Conservation (phyloP, 2,329 filamentous ascomycete species). For the Aspergillus versicolor region DNA sequence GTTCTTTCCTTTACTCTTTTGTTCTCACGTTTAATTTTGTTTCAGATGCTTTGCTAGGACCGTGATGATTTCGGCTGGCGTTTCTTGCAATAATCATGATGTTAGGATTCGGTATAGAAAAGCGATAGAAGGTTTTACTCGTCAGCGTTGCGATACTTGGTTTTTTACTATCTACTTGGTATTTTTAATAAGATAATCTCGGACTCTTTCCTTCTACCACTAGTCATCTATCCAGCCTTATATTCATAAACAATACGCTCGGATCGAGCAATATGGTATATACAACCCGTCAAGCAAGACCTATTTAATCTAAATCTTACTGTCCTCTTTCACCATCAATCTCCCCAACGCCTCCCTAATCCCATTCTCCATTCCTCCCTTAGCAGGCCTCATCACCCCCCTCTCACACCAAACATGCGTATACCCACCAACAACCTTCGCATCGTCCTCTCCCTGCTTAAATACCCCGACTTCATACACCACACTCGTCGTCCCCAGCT, state of each 20-base stretch:
- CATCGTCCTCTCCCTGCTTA: conserved; percentile 67
- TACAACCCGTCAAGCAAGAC: no score
- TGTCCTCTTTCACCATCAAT: conserved; percentile 43
- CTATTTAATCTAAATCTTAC: conserved; percentile 21
- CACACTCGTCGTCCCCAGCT: conserved; percentile 81
- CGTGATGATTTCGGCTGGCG: conserved; percentile 3
- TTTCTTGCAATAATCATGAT: conserved; percentile 1
- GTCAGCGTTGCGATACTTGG: background rate
- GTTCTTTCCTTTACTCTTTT: background rate
- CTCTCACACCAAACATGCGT: conserved; percentile 87
- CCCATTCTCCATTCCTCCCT: conserved; percentile 50
- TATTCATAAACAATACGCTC: no score
- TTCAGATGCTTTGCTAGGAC: background rate
- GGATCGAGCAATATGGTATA: background rate
- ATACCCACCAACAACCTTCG: conserved; percentile 82
- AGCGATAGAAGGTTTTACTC: conserved; percentile 1
- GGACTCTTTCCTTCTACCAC: background rate
- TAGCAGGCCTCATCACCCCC: conserved; percentile 65
- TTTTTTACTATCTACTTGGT: background rate
- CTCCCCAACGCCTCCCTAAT: conserved; percentile 57
- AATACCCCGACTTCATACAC: conserved; percentile 90
- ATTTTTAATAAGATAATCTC: background rate
- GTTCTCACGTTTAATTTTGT: background rate
- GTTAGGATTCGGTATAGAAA: conserved; percentile 10
- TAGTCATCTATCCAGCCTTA: no score